Percentiles rank a stretch among this genome's conserved stretches.
phyloP scores from a whole-genome alignment of 1,139 yeast species.

The Zygotorulaspora mrakii region DNA sequence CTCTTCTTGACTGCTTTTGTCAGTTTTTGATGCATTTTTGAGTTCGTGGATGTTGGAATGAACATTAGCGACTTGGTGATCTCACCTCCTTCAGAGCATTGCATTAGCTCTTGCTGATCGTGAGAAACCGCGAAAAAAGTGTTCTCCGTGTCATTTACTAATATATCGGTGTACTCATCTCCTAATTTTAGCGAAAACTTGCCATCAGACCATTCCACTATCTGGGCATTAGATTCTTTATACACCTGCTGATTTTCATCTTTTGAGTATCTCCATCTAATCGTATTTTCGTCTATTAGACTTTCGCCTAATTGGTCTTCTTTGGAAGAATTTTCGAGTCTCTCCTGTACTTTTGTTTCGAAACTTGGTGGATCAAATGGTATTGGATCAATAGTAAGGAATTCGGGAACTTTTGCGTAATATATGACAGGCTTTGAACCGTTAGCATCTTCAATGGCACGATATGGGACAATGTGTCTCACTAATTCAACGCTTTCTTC shows the following conservation, averaged over 20 bases:
- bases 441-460: constrained; percentile 40
- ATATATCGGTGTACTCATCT: constrained; percentile 77
- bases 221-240: constrained; percentile 85
- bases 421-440: constrained; percentile 43
- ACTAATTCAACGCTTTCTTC: constrained; percentile 63
- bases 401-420: constrained; percentile 73
- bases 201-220: constrained; percentile 94
- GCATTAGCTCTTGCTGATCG: constrained; percentile 68
- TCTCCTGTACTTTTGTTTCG: constrained; percentile 41
- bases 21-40: constrained; percentile 75
- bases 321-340: constrained; percentile 36
- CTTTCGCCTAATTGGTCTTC: constrained; percentile 51
- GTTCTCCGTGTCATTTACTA: constrained; percentile 62
- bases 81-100: constrained; percentile 44
- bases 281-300: constrained; percentile 70
- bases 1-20: constrained; percentile 73
- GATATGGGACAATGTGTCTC: constrained; percentile 55
- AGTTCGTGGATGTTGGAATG: constrained; percentile 82
- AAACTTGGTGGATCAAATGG: constrained; percentile 81
- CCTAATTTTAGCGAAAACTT: constrained; percentile 82
- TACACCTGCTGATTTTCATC: constrained; percentile 58
- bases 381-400: constrained; percentile 73
- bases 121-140: constrained; percentile 70
- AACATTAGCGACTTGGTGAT: constrained; percentile 60
- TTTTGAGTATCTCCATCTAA: constrained; percentile 87